Conservation (phyloP, 176 grass and related monocot genomes). For the Musa beccarii region DNA sequence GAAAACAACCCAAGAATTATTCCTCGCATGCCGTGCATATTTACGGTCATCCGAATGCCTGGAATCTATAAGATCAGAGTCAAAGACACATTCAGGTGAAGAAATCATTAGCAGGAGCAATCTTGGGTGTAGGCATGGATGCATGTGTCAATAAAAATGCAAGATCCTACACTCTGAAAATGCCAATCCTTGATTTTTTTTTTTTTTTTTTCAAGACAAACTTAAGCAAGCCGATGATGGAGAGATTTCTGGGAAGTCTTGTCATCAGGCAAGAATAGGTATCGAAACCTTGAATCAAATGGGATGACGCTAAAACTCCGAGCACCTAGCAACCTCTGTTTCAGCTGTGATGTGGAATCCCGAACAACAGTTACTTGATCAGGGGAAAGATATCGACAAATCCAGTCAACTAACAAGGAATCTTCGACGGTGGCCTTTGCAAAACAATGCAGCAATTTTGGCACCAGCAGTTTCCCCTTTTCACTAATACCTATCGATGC, state of each 20-base stretch:
- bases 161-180: background rate
- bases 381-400: conserved; percentile 70
- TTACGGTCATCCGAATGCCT: background rate
- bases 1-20: background rate
- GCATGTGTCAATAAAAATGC: background rate
- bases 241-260: conserved; percentile 12
- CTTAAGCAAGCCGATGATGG: background rate
- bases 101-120: background rate
- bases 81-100: background rate
- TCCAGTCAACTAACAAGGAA: conserved; percentile 79
- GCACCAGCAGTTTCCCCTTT: conserved; percentile 77
- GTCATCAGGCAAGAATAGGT: conserved; percentile 70
- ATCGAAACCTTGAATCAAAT: conserved; percentile 72
- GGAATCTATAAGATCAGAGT: background rate
- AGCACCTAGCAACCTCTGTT: conserved; percentile 54
- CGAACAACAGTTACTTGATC: conserved; percentile 57
- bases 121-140: no score
- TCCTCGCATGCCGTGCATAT: background rate
- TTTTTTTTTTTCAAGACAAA: background rate
- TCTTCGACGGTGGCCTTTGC: conserved; percentile 74
- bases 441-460: conserved; percentile 77
- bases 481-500: conserved; percentile 69
- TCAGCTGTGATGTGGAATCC: conserved; percentile 52
- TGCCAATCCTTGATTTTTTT: background rate
- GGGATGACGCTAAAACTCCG: conserved; percentile 43